phyloP scores from a whole-genome alignment of 164 flowering plant species.

The Kingdonia uniflora region DNA sequence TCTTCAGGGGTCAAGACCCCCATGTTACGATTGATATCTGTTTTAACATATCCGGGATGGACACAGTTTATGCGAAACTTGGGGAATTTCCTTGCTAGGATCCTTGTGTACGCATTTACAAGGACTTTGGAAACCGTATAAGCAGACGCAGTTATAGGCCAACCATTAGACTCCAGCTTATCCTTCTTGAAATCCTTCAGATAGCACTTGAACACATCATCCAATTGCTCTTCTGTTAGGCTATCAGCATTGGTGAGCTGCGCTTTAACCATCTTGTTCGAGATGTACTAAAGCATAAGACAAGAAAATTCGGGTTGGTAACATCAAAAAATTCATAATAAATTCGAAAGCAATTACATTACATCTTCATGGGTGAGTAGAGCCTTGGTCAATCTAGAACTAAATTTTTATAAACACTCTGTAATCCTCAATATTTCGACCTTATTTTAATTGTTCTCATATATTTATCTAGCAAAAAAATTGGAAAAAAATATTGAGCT shows the following conservation, averaged over 20 bases:
- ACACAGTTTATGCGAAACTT: conserved; percentile 7
- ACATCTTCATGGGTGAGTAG: too few relatives aligned
- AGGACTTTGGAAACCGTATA: conserved; percentile 18
- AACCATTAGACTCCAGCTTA: conserved; percentile 21
- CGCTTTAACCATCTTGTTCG: conserved; percentile 11
- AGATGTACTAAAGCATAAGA: not conserved
- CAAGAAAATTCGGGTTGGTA: not conserved
- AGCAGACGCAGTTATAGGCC: conserved; percentile 20
- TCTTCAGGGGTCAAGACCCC: conserved; percentile 9
- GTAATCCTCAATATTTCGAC: too few relatives aligned
- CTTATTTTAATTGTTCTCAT: too few relatives aligned
- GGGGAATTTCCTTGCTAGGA: conserved; percentile 13
- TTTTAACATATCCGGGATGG: conserved; percentile 13
- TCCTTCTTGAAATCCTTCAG: conserved; percentile 28
- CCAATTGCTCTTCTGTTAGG: conserved; percentile 23
- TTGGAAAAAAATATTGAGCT: too few relatives aligned
- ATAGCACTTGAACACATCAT: conserved; percentile 20
- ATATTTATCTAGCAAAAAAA: too few relatives aligned
- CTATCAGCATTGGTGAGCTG: conserved; percentile 13
- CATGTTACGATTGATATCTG: conserved; percentile 3
- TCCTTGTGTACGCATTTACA: conserved; percentile 17
- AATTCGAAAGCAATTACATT: too few relatives aligned
- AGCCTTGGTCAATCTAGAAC: too few relatives aligned
- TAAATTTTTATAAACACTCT: too few relatives aligned
- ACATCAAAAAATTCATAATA: too few relatives aligned